A percentile compares a stretch with the other conserved stretches of the same genome.
These are phyloP conservation scores for Acacia confusa DNA, from an alignment of 306 rosid genomes.

Conservation along the genomic window DNA sequence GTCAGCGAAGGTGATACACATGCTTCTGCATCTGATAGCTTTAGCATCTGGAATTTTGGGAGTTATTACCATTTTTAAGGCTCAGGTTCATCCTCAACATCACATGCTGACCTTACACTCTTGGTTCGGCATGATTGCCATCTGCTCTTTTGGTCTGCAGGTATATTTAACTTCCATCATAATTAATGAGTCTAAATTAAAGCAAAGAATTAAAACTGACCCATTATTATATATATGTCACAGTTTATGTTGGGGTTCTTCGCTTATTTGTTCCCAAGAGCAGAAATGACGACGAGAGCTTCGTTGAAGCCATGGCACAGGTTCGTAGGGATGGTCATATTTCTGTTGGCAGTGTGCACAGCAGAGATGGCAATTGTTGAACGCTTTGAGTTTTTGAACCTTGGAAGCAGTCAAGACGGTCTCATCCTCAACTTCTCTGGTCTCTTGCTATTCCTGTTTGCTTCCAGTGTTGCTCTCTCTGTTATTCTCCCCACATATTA, in stretches of 20 bases:
- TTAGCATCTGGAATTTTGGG: constrained; percentile 54
- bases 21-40: constrained; percentile 58
- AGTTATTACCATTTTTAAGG: constrained; percentile 46
- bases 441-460: constrained; percentile 57
- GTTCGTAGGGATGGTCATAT: constrained; percentile 53
- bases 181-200: neutral
- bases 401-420: constrained; percentile 38
- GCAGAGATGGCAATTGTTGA: constrained; percentile 53
- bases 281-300: constrained; percentile 46
- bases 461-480: constrained; percentile 49
- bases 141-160: constrained; percentile 57
- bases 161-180: constrained; percentile 24
- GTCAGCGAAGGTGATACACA: constrained; percentile 46
- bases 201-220: too few relatives aligned
- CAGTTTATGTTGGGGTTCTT: constrained; percentile 61
- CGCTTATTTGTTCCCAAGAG: constrained; percentile 50
- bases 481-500: constrained; percentile 52
- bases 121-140: constrained; percentile 69
- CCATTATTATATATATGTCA: too few relatives aligned
- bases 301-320: constrained; percentile 65
- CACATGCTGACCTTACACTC: constrained; percentile 63
- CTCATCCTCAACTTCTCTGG: constrained; percentile 64
- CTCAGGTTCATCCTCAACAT: constrained; percentile 2
- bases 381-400: neutral
- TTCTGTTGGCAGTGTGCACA: constrained; percentile 50